Evolutionary conservation across 1,139 yeast genomes (phyloP), one percentile per base, ranked within the genome.

Genomic region (Martiniozyma asiatica): DNA sequence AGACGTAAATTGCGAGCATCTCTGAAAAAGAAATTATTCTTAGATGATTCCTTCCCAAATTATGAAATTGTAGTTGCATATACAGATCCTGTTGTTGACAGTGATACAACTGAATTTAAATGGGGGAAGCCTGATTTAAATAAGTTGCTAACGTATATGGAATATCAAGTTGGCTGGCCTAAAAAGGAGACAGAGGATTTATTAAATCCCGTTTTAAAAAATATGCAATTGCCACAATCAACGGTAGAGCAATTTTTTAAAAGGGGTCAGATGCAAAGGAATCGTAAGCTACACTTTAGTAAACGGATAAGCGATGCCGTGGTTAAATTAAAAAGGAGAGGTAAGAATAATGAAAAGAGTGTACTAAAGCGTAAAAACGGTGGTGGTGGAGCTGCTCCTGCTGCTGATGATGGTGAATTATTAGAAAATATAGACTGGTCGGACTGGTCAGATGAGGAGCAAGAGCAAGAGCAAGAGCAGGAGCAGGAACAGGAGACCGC

Each of bases 71-170:
- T 59, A 25, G 71, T 76, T 13, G 96, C 97, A 0, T 92, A 92
- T 49, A 39, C 63, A 18, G 47, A 60, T 8, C 96, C 98, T 0
- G 82, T 77, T 29, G 95, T 89, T 1, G 97, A 92, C 50, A 63
- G 63, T 17, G 96, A 85, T 48, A 57, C 60, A 25, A 78, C 85
- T 0, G 64, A 67, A 29, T 87, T 92, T 54, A 68, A 69, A 34
- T 92, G 98, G 98, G 97, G 97, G 0, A 59, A 63, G 2, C 96
- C 97, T 0, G 82, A 82, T 48, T 55, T 87, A 36, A 96, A 87
- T 43, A 73, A 73, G 40, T 61, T 92, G 30, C 57, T 96, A 23
- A 63, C 72, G 0, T 87, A 68, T 44, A 58, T 92, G 49, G 68
- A 69, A 66, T 62, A 58, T 27, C 70, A 72, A 32, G 73, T 85